phyloP scores from a whole-genome alignment of 768 basidiomycete species.

The Leccinum arenicola region DNA sequence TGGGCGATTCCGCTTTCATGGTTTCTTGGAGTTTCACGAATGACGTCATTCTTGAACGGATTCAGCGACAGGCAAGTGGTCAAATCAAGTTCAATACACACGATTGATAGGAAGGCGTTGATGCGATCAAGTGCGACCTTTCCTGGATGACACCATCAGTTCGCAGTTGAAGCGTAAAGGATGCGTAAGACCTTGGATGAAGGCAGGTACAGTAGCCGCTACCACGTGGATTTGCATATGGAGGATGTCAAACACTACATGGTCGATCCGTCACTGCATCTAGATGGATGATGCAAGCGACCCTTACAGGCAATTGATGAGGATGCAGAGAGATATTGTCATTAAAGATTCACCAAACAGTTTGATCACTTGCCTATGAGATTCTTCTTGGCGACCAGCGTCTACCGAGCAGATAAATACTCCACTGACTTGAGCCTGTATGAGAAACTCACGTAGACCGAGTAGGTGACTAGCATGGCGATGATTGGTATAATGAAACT shows the following conservation, averaged over 20 bases:
- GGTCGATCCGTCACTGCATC: background rate
- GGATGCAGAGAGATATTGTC: slow-evolving; percentile 1
- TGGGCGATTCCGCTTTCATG: background rate
- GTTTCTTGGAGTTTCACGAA: background rate
- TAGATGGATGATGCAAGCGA: background rate
- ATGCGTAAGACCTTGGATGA: slow-evolving; percentile 20
- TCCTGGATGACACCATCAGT: slow-evolving; percentile 13
- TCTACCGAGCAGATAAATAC: background rate
- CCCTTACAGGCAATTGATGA: slow-evolving; percentile 9
- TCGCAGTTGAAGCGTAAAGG: slow-evolving; percentile 15
- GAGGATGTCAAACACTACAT: slow-evolving; percentile 3
- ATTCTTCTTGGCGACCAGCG: slow-evolving; percentile 1
- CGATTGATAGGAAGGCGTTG: slow-evolving; percentile 4
- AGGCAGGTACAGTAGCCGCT: background rate
- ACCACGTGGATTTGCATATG: background rate
- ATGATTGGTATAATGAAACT: slow-evolving; percentile 60
- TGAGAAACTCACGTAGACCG: slow-evolving; percentile 46
- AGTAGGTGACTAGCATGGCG: slow-evolving; percentile 66
- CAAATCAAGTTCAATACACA: background rate
- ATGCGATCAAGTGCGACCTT: slow-evolving; percentile 12
- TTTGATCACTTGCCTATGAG: slow-evolving; percentile 7
- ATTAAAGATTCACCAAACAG: background rate
- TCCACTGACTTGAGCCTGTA: background rate
- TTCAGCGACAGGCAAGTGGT: background rate
- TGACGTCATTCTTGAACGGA: background rate